phyloP scores from a whole-genome alignment of 2,329 filamentous ascomycete species.

The Macrophomina pseudophaseolina region DNA sequence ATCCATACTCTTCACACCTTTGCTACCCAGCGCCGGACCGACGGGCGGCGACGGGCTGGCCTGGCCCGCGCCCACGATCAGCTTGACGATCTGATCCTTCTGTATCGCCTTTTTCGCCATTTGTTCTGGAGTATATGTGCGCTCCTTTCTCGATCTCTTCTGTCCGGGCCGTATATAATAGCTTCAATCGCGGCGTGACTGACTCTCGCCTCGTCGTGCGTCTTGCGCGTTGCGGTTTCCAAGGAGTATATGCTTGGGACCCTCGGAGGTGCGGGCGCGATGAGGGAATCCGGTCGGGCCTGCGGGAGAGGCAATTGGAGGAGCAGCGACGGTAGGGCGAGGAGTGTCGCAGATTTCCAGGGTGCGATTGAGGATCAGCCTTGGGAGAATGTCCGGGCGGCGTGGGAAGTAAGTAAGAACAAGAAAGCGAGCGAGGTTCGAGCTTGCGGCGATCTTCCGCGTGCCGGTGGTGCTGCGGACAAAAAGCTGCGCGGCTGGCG shows the following conservation, averaged over 20 bases:
- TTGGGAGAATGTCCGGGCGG: slow-evolving; percentile 6
- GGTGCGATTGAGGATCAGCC: neutral
- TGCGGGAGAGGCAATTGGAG: too few relatives aligned
- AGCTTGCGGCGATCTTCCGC: slow-evolving; percentile 21
- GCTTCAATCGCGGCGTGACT: too few relatives aligned
- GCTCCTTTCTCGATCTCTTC: neutral
- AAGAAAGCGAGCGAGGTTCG: neutral
- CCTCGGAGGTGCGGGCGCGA: too few relatives aligned
- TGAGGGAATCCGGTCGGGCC: too few relatives aligned
- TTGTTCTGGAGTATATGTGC: neutral
- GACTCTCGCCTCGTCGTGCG: too few relatives aligned
- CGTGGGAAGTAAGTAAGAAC: neutral
- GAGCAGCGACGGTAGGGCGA: too few relatives aligned
- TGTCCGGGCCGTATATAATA: neutral
- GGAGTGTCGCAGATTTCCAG: too few relatives aligned
- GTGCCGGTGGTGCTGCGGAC: slow-evolving; percentile 5
- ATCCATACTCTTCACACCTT: slow-evolving; percentile 99
- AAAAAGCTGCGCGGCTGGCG: slow-evolving; percentile 11
- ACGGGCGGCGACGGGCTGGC: slow-evolving; percentile 94
- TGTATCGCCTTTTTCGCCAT: slow-evolving; percentile 45
- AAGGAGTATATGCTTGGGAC: too few relatives aligned
- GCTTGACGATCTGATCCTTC: slow-evolving; percentile 74
- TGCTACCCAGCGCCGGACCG: slow-evolving; percentile 92
- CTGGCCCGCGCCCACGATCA: slow-evolving; percentile 95
- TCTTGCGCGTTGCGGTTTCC: too few relatives aligned